These are phyloP conservation scores for Aquilaria malaccensis DNA, from an alignment of 345 rosid genomes.

Conservation along the genomic window DNA sequence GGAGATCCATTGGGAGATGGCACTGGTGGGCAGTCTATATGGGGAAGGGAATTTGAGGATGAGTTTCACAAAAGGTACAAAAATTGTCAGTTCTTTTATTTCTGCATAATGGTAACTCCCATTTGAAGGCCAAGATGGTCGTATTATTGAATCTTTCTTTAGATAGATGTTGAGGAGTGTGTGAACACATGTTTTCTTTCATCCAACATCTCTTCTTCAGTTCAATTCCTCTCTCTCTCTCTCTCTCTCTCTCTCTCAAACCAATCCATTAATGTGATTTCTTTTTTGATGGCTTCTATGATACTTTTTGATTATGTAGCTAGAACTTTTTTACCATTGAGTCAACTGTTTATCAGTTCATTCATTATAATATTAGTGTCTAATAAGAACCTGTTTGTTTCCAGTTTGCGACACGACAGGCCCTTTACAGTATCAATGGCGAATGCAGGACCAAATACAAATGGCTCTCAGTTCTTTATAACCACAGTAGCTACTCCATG, in stretches of 20 bases:
- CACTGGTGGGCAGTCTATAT: constrained; percentile 97
- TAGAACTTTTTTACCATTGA: neutral
- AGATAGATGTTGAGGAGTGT: no score
- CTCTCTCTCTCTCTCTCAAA: no score
- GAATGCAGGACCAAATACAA: constrained; percentile 86
- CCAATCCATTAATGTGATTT: no score
- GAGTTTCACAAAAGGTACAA: constrained; percentile 96
- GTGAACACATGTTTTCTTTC: no score
- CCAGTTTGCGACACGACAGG: constrained; percentile 89
- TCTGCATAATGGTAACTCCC: no score
- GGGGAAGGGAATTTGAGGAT: constrained; percentile 99
- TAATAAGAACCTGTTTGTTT: constrained; percentile 1
- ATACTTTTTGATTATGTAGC: neutral
- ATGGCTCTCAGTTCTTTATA: constrained; percentile 91
- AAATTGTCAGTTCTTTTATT: neutral
- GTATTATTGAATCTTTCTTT: no score
- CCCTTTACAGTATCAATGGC: constrained; percentile 97
- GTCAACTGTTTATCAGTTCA: neutral
- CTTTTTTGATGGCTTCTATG: neutral
- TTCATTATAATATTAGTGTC: no score
- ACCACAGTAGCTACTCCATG: constrained; percentile 98
- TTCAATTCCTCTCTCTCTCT: neutral
- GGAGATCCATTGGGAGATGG: constrained; percentile 99
- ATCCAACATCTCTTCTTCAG: no score
- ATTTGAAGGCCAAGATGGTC: neutral